Evolutionary conservation across 176 grass and related monocot genomes (phyloP).

Genomic region (Eleusine coracana): DNA sequence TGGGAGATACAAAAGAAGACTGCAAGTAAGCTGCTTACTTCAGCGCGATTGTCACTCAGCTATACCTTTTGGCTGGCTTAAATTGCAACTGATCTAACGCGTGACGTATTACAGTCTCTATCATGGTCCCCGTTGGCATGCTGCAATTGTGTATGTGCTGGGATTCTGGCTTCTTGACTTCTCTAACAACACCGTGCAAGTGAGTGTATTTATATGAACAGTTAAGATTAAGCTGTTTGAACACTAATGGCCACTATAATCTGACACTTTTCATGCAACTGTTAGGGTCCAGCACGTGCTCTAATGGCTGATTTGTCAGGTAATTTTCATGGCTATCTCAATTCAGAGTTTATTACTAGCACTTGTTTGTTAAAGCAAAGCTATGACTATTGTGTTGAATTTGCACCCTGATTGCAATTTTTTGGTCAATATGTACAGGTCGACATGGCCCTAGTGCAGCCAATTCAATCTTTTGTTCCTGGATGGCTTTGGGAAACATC

Average conservation of each 20-base stretch:
- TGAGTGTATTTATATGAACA: constrained; percentile 24
- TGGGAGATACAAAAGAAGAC: constrained; percentile 77
- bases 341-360: constrained; percentile 4
- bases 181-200: constrained; percentile 92
- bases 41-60: neutral
- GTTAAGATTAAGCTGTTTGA: constrained; percentile 15
- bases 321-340: constrained; percentile 23
- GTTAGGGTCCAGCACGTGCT: constrained; percentile 77
- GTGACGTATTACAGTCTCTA: constrained; percentile 54
- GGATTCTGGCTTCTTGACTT: constrained; percentile 98
- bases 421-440: constrained; percentile 35
- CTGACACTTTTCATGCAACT: constrained; percentile 28
- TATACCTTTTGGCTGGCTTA: neutral
- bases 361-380: neutral
- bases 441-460: constrained; percentile 71
- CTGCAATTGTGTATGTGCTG: constrained; percentile 76
- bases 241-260: neutral
- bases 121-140: constrained; percentile 77
- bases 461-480: constrained; percentile 92
- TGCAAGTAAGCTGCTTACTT: constrained; percentile 56
- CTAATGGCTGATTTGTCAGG: constrained; percentile 91
- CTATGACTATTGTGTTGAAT: neutral
- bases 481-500: constrained; percentile 98
- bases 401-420: constrained; percentile 29
- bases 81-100: constrained; percentile 23